Base-by-base conservation (phyloP, 2,329 filamentous ascomycete species). In the Dryadomyces quercivorus region DNA sequence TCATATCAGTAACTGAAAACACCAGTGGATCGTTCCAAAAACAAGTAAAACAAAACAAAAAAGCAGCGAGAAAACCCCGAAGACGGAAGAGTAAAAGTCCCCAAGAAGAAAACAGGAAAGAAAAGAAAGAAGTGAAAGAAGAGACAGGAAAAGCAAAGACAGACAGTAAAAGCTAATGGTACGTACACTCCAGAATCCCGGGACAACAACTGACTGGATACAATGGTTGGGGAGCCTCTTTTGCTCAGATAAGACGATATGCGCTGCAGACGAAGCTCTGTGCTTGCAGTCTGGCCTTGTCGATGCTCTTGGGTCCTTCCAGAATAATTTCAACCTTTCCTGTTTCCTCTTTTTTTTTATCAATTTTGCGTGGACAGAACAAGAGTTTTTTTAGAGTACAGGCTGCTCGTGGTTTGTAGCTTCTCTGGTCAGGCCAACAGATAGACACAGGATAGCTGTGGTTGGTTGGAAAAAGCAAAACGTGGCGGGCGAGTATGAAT, bases 191-290 rank as follows among this genome's bases (percentile, higher is more conserved):
- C 71, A 56, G 59, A 62, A 63, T 62, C 57, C 52, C 54, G 51
- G 58, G 57, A 59, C 59, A 60, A 63, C 59, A 63, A 63, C 42
- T 53, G 52, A 52, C 54, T 56, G 46, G 52, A 56, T 52, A 60
- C 59, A 59, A 51, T 51, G 52, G 46, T 52, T 42, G 52, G 4
- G 36, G 34, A 60, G 40, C 34, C 49, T 49, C 22, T 53, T 54
- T 46, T 61, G 51, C 58, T 60, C 55, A 52, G 53, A 60, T 59
- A 62, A 71, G 70, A 69, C 50, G 65, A 63, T 67, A 52, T 46
- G 16, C 43, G 51, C 53, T 49, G 69, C 75, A 80, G 77, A 82
- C 70, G 77, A 80, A 81, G 79, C 79, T 82, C 78, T 81, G 70
- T 82, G 76, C 79, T 80, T 76, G 69, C 72, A 68, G 69, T 73